Conservation (phyloP, 768 basidiomycete species). For the Suillus subalutaceus region DNA sequence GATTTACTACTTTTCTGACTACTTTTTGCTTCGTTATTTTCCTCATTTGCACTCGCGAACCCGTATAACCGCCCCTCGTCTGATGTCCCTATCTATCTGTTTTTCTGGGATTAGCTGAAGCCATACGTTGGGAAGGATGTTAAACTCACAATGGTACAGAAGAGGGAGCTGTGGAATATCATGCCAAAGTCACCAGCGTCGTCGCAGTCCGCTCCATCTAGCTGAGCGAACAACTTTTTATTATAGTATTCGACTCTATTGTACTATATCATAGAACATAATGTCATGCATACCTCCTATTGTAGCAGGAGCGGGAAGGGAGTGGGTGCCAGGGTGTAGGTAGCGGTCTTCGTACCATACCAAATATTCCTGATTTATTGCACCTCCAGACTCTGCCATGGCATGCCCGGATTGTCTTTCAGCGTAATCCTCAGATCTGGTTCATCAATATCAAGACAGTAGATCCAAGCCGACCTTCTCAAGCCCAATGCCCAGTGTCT, state of each 20-base stretch:
- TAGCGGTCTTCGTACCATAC: neutral
- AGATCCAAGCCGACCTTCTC: neutral
- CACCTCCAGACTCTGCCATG: neutral
- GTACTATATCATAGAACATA: neutral
- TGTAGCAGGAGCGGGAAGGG: neutral
- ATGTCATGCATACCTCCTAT: neutral
- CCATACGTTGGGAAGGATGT: conserved; percentile 11
- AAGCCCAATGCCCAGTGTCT: neutral
- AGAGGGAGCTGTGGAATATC: conserved; percentile 9
- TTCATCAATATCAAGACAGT: neutral
- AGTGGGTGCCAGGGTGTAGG: neutral
- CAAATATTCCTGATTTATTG: neutral
- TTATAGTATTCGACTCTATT: neutral
- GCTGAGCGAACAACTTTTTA: conserved; percentile 1
- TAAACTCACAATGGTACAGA: conserved; percentile 7
- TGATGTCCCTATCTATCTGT: too few species aligned
- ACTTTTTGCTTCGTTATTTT: neutral
- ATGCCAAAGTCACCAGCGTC: neutral
- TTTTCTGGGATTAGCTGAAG: neutral
- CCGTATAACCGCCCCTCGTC: too few species aligned
- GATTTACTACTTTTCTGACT: neutral
- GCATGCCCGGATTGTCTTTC: neutral
- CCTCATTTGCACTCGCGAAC: neutral
- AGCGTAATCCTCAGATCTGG: neutral
- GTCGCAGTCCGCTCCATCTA: neutral